Percentiles rank a stretch among this genome's conserved stretches.
Evolutionary conservation across 257 asterid species (phyloP).

Genomic region (Fraxinus americana): DNA sequence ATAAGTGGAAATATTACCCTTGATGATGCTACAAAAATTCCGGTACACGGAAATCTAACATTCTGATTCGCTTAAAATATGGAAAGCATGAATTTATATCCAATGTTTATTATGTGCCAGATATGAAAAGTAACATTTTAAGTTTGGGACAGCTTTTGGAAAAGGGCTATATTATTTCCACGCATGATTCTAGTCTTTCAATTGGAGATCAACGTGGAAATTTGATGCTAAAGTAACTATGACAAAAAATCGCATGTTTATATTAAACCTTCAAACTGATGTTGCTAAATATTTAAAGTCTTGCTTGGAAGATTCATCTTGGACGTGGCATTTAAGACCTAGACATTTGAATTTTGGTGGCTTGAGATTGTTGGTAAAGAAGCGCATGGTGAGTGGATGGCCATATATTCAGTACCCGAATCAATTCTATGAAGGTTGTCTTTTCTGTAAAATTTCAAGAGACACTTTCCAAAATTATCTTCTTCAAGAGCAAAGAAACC

Average conservation of each 20-base stretch:
- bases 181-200: too few species aligned
- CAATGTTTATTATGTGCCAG: too few species aligned
- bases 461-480: not conserved
- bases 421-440: not conserved
- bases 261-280: not conserved
- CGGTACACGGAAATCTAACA: not conserved
- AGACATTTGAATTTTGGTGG: constrained; percentile 1
- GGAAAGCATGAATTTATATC: not conserved
- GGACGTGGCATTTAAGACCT: not conserved
- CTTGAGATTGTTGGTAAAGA: not conserved
- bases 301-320: not conserved
- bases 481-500: too few species aligned
- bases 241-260: not conserved
- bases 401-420: not conserved
- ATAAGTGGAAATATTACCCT: not conserved
- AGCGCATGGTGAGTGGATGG: not conserved
- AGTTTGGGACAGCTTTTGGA: too few species aligned
- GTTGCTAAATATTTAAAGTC: too few species aligned
- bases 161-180: too few species aligned
- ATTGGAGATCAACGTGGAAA: too few species aligned
- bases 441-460: not conserved
- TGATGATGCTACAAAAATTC: constrained; percentile 6
- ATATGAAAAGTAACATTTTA: not conserved
- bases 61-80: constrained; percentile 6
- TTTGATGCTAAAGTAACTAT: not conserved